A percentile compares a stretch with the other conserved stretches of the same genome.
Evolutionary conservation across 2,329 filamentous ascomycete species (phyloP).

Genomic region (Paecilomyces sp.): DNA sequence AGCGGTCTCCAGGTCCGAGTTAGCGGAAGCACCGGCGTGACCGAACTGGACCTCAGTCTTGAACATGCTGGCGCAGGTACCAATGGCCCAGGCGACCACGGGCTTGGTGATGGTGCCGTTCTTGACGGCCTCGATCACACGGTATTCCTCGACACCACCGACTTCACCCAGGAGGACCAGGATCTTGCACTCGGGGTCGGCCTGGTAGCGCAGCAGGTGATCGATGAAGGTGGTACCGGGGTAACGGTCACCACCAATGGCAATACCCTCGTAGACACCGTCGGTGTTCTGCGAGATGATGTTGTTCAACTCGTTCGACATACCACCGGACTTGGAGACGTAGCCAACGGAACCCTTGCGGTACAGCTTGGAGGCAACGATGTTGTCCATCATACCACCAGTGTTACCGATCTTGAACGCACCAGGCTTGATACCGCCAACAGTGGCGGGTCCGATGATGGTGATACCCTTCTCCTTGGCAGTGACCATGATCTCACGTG

Average conservation of each 20-base stretch:
- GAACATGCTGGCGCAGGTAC: slow-evolving; percentile 99
- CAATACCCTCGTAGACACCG: slow-evolving; percentile 97
- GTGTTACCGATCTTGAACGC: slow-evolving; percentile 99
- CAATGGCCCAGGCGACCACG: slow-evolving; percentile 98
- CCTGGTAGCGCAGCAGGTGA: slow-evolving; percentile 92
- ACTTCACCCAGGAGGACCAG: slow-evolving; percentile 94
- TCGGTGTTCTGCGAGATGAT: slow-evolving; percentile 95
- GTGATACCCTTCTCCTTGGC: slow-evolving; percentile 98
- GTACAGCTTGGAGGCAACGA: slow-evolving; percentile 99
- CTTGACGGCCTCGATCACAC: slow-evolving; percentile 97
- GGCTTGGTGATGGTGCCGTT: slow-evolving; percentile 93
- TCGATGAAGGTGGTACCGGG: slow-evolving; percentile 99
- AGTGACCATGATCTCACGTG: slow-evolving; percentile 93
- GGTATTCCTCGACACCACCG: slow-evolving; percentile 99
- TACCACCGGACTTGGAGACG: slow-evolving; percentile 99
- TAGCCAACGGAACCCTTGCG: slow-evolving; percentile 98
- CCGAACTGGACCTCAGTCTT: slow-evolving; percentile 99
- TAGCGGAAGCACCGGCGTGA: slow-evolving; percentile 96
- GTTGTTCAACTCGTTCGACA: slow-evolving; percentile 99
- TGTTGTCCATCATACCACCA: slow-evolving; percentile 99
- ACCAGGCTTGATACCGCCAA: slow-evolving; percentile 98
- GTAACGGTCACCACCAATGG: slow-evolving; percentile 98
- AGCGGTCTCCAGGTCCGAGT: slow-evolving; percentile 97
- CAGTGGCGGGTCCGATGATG: slow-evolving; percentile 96
- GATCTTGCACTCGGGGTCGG: slow-evolving; percentile 96